Evolutionary conservation across 2,329 filamentous ascomycete species (phyloP).

Genomic region (Xylariaceae sp.): DNA sequence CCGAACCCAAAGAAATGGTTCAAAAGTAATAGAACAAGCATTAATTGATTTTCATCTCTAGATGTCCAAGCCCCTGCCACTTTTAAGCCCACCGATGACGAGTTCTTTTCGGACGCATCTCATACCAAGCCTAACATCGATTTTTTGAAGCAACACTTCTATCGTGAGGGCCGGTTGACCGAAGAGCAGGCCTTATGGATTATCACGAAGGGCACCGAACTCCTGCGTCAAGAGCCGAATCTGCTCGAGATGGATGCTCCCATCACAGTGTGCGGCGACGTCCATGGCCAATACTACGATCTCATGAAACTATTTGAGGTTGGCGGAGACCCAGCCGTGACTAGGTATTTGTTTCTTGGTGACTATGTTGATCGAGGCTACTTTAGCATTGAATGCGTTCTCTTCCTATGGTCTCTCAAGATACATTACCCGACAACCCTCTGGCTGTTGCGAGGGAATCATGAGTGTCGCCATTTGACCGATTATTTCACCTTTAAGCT

Average conservation of each 20-base stretch:
- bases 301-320: constrained; percentile 99
- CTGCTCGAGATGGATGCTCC: constrained; percentile 98
- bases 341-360: constrained; percentile 91
- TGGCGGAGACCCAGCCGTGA: constrained; percentile 92
- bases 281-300: constrained; percentile 98
- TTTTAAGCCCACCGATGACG: constrained; percentile 84
- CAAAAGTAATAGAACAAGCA: background rate
- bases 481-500: constrained; percentile 99
- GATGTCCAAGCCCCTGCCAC: constrained; percentile 98
- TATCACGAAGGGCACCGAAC: constrained; percentile 78
- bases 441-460: constrained; percentile 95
- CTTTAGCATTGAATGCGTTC: constrained; percentile 98
- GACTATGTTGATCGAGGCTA: constrained; percentile 98
- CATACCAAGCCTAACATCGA: constrained; percentile 84
- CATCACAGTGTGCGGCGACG: constrained; percentile 96
- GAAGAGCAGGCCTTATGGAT: constrained; percentile 98
- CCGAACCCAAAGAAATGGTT: background rate
- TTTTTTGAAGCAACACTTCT: constrained; percentile 98
- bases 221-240: constrained; percentile 88
- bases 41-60: constrained; percentile 36
- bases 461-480: constrained; percentile 97
- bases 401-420: constrained; percentile 97
- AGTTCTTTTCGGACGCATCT: constrained; percentile 87
- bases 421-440: constrained; percentile 98
- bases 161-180: constrained; percentile 91